phyloP scores from a whole-genome alignment of 2,329 filamentous ascomycete genomes.

The Furcasterigmium sp. region DNA sequence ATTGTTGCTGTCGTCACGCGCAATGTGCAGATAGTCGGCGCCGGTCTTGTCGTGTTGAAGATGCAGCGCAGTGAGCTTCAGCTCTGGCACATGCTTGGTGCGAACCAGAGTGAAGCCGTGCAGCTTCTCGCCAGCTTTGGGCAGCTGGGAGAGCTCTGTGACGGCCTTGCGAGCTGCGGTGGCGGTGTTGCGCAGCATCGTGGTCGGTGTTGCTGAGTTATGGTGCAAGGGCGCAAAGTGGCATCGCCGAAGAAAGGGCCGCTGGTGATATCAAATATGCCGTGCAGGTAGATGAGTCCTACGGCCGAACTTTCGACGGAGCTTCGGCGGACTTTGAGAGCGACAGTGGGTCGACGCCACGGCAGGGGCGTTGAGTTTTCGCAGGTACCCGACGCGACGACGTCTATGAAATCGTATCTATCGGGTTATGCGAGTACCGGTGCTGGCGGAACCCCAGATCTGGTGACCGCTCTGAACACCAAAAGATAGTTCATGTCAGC shows the following conservation, averaged over 20 bases:
- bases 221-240: not conserved
- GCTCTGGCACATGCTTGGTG: constrained; percentile 87
- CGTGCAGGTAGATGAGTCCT: not conserved
- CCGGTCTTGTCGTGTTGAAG: constrained; percentile 93
- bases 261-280: not conserved
- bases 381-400: no score
- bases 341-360: not conserved
- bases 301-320: not conserved
- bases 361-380: no score
- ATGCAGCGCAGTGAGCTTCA: constrained; percentile 86
- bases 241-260: not conserved
- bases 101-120: constrained; percentile 91
- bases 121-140: constrained; percentile 75
- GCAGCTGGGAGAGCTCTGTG: constrained; percentile 70
- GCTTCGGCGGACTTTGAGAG: not conserved
- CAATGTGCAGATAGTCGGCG: constrained; percentile 93
- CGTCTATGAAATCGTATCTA: no score
- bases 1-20: constrained; percentile 95
- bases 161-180: constrained; percentile 54
- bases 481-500: no score
- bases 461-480: no score
- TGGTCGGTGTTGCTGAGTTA: constrained; percentile 5
- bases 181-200: constrained; percentile 46
- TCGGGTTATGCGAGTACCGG: no score
- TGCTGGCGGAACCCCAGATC: no score